Evolutionary conservation across 1,284 basidiomycete species (phyloP).

Genomic region (Tilletia indica): DNA sequence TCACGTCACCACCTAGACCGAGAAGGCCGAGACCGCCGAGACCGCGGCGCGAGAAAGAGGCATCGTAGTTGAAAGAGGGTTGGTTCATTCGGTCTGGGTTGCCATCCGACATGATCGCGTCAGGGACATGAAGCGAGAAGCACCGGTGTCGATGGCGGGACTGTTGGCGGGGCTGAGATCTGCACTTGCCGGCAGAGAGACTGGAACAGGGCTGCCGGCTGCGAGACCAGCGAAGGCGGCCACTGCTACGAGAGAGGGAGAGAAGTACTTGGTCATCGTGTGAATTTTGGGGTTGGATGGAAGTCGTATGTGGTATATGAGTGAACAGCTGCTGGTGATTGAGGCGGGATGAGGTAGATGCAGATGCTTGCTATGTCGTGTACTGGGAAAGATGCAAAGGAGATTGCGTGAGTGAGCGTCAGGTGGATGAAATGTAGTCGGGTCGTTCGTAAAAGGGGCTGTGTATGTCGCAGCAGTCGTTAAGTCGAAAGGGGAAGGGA

Average conservation of each 20-base stretch:
- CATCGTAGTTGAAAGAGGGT: conserved; percentile 14
- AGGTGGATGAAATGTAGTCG: background rate
- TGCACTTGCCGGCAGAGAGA: background rate
- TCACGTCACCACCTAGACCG: background rate
- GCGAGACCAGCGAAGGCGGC: conserved; percentile 9
- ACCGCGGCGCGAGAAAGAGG: background rate
- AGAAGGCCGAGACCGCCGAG: conserved; percentile 1
- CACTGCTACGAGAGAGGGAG: conserved; percentile 8
- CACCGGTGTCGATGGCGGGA: conserved; percentile 4
- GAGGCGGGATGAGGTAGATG: background rate
- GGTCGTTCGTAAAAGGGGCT: conserved; percentile 4
- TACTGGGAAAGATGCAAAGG: background rate
- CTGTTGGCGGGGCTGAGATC: conserved; percentile 12
- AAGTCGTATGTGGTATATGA: background rate
- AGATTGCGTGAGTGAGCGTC: conserved; percentile 8
- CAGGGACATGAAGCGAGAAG: conserved; percentile 2
- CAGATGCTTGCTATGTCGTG: background rate
- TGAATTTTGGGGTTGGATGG: background rate
- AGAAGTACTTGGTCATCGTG: conserved; percentile 12
- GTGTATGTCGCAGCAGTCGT: background rate
- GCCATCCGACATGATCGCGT: conserved; percentile 7
- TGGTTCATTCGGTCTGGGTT: conserved; percentile 12
- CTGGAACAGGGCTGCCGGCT: conserved; percentile 4
- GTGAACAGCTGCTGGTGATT: background rate
- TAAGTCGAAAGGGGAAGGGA: conserved; percentile 10